Percentiles rank a stretch among this genome's conserved stretches.
phyloP scores from a whole-genome alignment of 2,329 filamentous ascomycete species.

The Cyphellophora attinorum region DNA sequence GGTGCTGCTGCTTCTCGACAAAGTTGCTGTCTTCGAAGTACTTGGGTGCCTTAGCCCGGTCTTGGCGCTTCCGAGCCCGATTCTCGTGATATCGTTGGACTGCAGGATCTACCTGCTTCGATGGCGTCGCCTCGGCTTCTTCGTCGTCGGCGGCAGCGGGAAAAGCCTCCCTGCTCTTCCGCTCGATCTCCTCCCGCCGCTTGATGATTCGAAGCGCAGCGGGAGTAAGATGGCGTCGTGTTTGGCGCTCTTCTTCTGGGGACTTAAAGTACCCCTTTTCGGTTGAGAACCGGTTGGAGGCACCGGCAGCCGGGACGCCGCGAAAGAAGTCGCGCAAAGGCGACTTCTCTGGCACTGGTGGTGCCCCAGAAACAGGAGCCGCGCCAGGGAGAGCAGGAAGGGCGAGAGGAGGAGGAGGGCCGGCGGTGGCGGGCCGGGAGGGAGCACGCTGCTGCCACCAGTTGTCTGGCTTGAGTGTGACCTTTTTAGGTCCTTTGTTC shows the following conservation, averaged over 20 bases:
- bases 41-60: too few species aligned
- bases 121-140: not conserved
- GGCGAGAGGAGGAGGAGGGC: too few species aligned
- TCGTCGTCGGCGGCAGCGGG: not conserved
- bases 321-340: conserved; percentile 3
- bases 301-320: not conserved
- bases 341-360: conserved; percentile 4
- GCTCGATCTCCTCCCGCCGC: not conserved
- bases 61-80: too few species aligned
- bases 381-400: not conserved
- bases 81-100: too few species aligned
- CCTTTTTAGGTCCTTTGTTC: too few species aligned
- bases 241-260: not conserved
- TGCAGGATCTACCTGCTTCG: not conserved
- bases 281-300: not conserved
- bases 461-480: conserved; percentile 4
- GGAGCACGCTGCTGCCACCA: conserved; percentile 9
- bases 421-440: too few species aligned
- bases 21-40: too few species aligned
- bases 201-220: not conserved
- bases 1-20: too few species aligned
- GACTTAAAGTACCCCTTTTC: not conserved
- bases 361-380: conserved; percentile 1
- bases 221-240: not conserved
- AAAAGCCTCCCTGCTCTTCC: too few species aligned